A percentile compares a stretch with the other conserved stretches of the same genome.
Evolutionary conservation across 768 basidiomycete species (phyloP).

Genomic region (Sarcomyxa edulis): DNA sequence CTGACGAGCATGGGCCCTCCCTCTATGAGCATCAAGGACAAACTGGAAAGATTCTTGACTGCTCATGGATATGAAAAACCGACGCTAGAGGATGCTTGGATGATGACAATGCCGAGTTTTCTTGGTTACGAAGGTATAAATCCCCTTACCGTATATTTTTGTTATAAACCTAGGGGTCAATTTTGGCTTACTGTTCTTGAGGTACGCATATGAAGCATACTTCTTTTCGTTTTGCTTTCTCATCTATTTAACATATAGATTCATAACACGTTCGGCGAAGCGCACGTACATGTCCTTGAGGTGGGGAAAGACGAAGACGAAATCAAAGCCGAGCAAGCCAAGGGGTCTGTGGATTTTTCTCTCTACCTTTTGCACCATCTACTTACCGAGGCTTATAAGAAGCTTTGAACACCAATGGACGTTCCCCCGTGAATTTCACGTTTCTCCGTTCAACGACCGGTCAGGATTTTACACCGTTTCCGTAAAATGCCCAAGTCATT

Average conservation of each 20-base stretch:
- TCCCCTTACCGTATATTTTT: constrained; percentile 64
- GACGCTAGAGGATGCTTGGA: constrained; percentile 50
- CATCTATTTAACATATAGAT: constrained; percentile 28
- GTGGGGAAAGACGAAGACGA: constrained; percentile 40
- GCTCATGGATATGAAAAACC: constrained; percentile 19
- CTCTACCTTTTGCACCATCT: neutral
- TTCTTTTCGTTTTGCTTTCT: neutral
- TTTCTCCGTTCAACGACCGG: constrained; percentile 74
- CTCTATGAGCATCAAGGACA: constrained; percentile 25
- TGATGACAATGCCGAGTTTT: constrained; percentile 71
- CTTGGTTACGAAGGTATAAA: constrained; percentile 67
- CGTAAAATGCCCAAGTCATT: constrained; percentile 39
- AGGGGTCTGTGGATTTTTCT: constrained; percentile 25
- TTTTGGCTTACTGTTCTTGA: constrained; percentile 50
- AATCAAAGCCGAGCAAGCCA: constrained; percentile 13
- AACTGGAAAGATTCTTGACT: constrained; percentile 31
- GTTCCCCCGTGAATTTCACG: constrained; percentile 64
- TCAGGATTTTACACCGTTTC: constrained; percentile 59
- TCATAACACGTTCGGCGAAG: constrained; percentile 73
- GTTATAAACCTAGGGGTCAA: constrained; percentile 33
- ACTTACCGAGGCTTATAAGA: neutral
- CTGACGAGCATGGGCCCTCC: constrained; percentile 30
- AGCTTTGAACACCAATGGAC: constrained; percentile 64
- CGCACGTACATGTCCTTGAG: constrained; percentile 54
- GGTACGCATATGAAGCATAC: constrained; percentile 25